Conservation (phyloP, 2,329 filamentous ascomycete species). For the Cercospora sesami region DNA sequence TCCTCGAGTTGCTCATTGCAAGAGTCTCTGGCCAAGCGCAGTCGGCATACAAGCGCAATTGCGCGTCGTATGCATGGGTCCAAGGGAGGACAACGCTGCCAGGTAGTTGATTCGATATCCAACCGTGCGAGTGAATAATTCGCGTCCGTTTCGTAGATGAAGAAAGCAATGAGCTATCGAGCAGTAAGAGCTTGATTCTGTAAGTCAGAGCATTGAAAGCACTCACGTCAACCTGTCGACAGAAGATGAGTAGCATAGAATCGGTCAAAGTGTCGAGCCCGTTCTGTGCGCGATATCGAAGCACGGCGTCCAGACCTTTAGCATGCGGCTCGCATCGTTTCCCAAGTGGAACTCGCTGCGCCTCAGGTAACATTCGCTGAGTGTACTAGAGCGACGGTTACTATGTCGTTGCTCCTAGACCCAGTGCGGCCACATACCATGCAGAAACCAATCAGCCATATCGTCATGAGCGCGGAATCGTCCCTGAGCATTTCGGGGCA, state of each 20-base stretch:
- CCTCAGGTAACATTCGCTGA: too few species aligned
- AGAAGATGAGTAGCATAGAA: neutral
- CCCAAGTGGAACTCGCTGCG: too few species aligned
- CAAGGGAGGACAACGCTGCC: too few species aligned
- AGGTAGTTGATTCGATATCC: neutral
- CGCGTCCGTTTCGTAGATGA: neutral
- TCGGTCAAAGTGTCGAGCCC: neutral
- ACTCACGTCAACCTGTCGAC: neutral
- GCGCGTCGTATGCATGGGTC: neutral
- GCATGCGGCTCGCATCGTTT: neutral
- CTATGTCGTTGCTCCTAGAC: too few species aligned
- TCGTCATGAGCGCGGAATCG: too few species aligned
- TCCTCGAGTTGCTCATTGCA: too few species aligned
- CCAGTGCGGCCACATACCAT: too few species aligned
- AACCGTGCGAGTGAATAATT: neutral
- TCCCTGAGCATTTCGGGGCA: too few species aligned
- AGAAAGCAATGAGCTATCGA: neutral
- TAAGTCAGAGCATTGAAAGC: neutral
- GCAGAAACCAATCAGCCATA: too few species aligned
- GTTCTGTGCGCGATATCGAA: too few species aligned
- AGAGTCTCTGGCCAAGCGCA: neutral
- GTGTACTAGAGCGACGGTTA: too few species aligned
- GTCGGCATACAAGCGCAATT: neutral
- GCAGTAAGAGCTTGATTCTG: neutral
- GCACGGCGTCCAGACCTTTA: neutral